A percentile compares a stretch with the other conserved stretches of the same genome.
phyloP scores from a whole-genome alignment of 805 yeast genomes.

The Zygosaccharomyces siamensis region DNA sequence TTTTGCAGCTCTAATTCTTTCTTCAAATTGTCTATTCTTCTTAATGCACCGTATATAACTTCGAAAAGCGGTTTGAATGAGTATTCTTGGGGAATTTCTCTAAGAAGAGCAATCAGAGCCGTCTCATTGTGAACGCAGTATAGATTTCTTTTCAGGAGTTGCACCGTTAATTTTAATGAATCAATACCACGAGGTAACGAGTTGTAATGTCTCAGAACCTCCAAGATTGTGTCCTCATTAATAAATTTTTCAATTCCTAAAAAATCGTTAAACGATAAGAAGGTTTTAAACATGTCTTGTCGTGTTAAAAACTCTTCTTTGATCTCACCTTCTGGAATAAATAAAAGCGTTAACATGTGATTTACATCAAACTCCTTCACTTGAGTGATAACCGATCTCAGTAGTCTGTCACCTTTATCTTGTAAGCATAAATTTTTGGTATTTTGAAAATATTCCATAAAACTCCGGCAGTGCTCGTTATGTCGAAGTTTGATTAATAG shows the following conservation, averaged over 20 bases:
- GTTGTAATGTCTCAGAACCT: conserved; percentile 20
- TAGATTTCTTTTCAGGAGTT: conserved; percentile 21
- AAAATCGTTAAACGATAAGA: conserved; percentile 26
- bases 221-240: conserved; percentile 13
- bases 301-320: conserved; percentile 2
- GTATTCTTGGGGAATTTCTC: conserved; percentile 18
- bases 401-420: conserved; percentile 8
- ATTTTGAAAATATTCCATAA: conserved; percentile 10
- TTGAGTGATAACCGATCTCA: conserved; percentile 2
- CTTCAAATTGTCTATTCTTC: conserved; percentile 7
- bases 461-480: conserved; percentile 6
- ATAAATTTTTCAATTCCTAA: conserved; percentile 19
- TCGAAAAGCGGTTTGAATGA: conserved; percentile 15
- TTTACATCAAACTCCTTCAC: conserved; percentile 22
- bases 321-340: conserved; percentile 9
- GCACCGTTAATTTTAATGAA: conserved; percentile 12
- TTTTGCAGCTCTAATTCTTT: conserved; percentile 19
- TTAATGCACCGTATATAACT: conserved; percentile 15
- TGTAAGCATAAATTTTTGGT: conserved; percentile 6
- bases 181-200: conserved; percentile 7
- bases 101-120: conserved; percentile 12
- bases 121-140: conserved; percentile 9
- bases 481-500: conserved; percentile 19
- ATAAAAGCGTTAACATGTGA: conserved; percentile 14
- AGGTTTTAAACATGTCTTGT: conserved; percentile 16